Evolutionary conservation across 306 rosid genomes (phyloP).

Genomic region (Pyrus betulifolia): DNA sequence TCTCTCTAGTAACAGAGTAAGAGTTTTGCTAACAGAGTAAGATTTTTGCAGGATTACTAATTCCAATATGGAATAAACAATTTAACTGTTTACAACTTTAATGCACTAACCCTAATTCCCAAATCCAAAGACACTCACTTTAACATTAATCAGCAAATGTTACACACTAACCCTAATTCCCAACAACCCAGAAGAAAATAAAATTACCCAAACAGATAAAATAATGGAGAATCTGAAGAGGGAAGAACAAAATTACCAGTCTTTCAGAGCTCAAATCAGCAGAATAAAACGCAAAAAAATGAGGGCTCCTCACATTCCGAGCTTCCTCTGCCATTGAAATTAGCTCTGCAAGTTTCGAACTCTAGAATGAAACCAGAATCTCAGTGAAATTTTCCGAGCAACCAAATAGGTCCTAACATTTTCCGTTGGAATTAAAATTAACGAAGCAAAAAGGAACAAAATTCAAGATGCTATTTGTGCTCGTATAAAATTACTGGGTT

Average conservation of each 20-base stretch:
- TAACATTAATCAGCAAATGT: not conserved
- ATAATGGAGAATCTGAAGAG: not conserved
- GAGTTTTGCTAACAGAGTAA: not conserved
- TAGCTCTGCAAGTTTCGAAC: not conserved
- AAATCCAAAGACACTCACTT: not conserved
- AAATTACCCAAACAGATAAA: not conserved
- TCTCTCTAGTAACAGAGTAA: not conserved
- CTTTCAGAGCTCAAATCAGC: constrained; percentile 42
- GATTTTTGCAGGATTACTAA: not conserved
- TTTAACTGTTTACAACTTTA: not conserved
- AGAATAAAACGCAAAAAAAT: constrained; percentile 64
- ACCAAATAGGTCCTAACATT: constrained; percentile 14
- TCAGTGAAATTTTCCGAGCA: constrained; percentile 10
- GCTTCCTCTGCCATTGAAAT: constrained; percentile 40
- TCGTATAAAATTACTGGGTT: not conserved
- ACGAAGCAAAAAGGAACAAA: not conserved
- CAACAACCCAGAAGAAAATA: not conserved
- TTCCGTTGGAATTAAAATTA: not conserved
- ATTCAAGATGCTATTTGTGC: too few species aligned
- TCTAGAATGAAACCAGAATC: not conserved
- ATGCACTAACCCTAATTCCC: not conserved
- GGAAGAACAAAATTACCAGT: constrained; percentile 36
- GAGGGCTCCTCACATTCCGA: constrained; percentile 52
- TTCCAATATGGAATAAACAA: not conserved
- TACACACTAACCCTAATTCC: constrained; percentile 6